Percentiles rank a stretch among this genome's conserved stretches.
phyloP scores from a whole-genome alignment of 768 basidiomycete species.

The Tylopilus vinaceipallidus region DNA sequence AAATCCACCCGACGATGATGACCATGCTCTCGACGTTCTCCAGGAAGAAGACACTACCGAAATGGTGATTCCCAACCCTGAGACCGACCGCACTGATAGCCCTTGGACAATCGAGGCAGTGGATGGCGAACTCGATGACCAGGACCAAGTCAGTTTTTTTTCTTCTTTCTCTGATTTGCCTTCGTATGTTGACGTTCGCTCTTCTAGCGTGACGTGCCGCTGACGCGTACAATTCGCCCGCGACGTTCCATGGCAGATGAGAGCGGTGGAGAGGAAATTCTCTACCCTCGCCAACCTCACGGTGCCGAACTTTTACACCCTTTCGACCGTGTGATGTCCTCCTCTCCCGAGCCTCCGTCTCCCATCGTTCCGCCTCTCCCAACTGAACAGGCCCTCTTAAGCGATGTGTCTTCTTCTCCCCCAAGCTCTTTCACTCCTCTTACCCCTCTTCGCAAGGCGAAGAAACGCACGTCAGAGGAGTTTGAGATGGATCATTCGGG shows the following conservation, averaged over 20 bases:
- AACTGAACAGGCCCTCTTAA: conserved; percentile 31
- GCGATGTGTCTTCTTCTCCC: conserved; percentile 41
- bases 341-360: conserved; percentile 28
- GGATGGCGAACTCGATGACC: conserved; percentile 74
- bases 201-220: conserved; percentile 42
- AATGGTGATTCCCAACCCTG: conserved; percentile 31
- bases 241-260: conserved; percentile 74
- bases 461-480: conserved; percentile 79
- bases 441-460: conserved; percentile 50
- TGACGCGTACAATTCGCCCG: conserved; percentile 51
- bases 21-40: conserved; percentile 31
- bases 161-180: background rate
- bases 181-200: background rate
- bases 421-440: conserved; percentile 59
- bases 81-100: conserved; percentile 65
- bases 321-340: conserved; percentile 31
- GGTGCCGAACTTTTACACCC: conserved; percentile 31
- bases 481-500: conserved; percentile 78
- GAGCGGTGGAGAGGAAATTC: conserved; percentile 87
- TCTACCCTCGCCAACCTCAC: conserved; percentile 70
- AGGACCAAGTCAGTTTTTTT: conserved; percentile 53
- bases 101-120: conserved; percentile 89
- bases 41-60: conserved; percentile 34
- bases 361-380: conserved; percentile 32
- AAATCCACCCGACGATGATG: conserved; percentile 40